Conservation (phyloP, 2,329 filamentous ascomycete species). For the Biscogniauxia marginata region DNA sequence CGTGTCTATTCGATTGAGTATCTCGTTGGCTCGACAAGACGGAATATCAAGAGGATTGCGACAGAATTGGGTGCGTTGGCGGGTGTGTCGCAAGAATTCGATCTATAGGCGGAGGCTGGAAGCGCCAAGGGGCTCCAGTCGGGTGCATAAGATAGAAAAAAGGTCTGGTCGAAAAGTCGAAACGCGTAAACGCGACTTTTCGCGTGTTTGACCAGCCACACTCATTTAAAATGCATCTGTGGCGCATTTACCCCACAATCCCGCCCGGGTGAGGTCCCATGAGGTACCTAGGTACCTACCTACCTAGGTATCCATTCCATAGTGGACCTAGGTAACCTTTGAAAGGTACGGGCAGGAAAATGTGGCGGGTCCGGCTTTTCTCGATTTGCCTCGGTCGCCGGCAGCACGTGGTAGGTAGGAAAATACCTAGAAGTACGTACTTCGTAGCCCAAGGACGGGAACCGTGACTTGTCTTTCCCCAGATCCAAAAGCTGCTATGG, state of each 20-base stretch:
- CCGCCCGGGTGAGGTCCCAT: too few species aligned
- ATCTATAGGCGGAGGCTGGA: neutral
- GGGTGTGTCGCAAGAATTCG: slow-evolving; percentile 3
- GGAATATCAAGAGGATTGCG: slow-evolving; percentile 21
- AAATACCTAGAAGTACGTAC: too few species aligned
- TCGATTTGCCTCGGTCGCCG: neutral
- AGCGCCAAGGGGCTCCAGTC: slow-evolving; percentile 18
- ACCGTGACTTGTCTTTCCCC: neutral
- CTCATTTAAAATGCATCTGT: slow-evolving; percentile 17
- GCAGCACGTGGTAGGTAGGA: neutral
- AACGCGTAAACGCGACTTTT: slow-evolving; percentile 30
- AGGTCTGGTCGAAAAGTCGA: slow-evolving; percentile 6
- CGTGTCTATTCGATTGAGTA: slow-evolving; percentile 9
- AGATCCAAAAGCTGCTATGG: neutral
- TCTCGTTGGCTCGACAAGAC: slow-evolving; percentile 1
- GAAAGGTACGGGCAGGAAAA: neutral
- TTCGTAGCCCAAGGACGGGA: too few species aligned
- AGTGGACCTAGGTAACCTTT: neutral
- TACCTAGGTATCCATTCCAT: neutral
- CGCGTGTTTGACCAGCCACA: slow-evolving; percentile 27
- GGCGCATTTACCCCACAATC: neutral
- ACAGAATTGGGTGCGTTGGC: slow-evolving; percentile 26
- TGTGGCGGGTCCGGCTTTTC: neutral
- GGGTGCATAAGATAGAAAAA: neutral
- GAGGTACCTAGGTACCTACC: too few species aligned